Evolutionary conservation across 371 early-diverging fungal species (phyloP).

Genomic region (Mucor irregularis): DNA sequence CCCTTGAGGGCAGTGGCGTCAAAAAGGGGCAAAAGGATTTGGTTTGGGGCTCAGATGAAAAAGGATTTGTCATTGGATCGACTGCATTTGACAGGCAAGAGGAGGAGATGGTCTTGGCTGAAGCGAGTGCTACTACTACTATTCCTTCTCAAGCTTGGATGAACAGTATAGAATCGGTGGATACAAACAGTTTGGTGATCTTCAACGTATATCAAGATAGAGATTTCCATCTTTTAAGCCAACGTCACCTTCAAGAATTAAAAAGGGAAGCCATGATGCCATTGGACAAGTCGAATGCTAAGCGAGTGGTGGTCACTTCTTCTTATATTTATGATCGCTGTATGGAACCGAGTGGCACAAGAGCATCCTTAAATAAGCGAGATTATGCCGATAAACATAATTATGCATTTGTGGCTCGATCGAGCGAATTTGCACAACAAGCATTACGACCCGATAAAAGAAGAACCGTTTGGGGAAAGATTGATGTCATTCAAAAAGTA

Average conservation of each 20-base stretch:
- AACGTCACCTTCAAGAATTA: not conserved
- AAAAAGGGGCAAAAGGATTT: not conserved
- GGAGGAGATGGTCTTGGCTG: not conserved
- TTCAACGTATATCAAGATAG: conserved; percentile 41
- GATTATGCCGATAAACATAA: conserved; percentile 51
- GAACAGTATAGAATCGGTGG: conserved; percentile 43
- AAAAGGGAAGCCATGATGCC: not conserved
- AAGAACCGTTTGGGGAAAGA: conserved; percentile 63
- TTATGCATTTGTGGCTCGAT: conserved; percentile 56
- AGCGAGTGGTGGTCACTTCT: conserved; percentile 57
- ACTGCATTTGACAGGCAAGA: not conserved
- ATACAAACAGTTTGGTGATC: conserved; percentile 29
- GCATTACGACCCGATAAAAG: conserved; percentile 36
- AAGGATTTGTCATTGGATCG: conserved; percentile 22
- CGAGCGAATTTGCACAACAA: conserved; percentile 57
- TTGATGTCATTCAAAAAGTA: conserved; percentile 55
- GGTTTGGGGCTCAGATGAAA: conserved; percentile 13
- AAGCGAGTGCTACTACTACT: not conserved
- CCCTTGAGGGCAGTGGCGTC: conserved; percentile 1
- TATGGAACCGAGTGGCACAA: conserved; percentile 61
- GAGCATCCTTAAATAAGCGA: conserved; percentile 52
- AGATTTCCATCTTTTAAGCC: conserved; percentile 21
- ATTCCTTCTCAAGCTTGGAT: conserved; percentile 29
- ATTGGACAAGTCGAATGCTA: not conserved
- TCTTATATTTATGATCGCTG: conserved; percentile 61